Percentiles rank a stretch among this genome's conserved stretches.
Conservation (phyloP, 2,329 filamentous ascomycete species). For the Clarireedia paspali region DNA sequence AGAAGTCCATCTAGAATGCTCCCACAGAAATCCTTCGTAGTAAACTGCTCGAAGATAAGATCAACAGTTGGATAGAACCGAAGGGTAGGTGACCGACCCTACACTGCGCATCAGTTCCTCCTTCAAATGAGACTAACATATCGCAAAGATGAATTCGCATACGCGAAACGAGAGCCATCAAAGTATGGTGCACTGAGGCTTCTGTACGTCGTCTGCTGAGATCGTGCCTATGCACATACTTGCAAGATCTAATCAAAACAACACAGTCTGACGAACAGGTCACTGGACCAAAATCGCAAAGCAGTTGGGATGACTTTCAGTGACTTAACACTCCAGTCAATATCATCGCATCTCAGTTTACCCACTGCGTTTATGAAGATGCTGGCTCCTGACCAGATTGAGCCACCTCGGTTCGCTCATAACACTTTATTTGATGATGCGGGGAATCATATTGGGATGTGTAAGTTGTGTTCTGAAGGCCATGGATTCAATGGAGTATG, state of each 20-base stretch:
- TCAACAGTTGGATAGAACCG: slow-evolving; percentile 1
- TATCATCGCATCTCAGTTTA: background rate
- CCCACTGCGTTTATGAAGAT: background rate
- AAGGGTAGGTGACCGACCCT: background rate
- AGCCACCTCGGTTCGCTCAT: slow-evolving; percentile 1
- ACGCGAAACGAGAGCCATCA: background rate
- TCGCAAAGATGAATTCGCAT: background rate
- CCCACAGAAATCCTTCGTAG: background rate
- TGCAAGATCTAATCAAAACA: background rate
- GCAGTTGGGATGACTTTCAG: background rate
- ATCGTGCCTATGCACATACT: background rate
- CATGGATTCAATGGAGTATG: background rate
- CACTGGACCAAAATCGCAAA: background rate
- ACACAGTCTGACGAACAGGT: background rate
- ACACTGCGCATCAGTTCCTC: background rate
- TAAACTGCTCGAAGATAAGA: background rate
- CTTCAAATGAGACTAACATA: background rate
- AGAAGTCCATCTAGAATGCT: background rate
- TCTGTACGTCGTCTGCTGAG: background rate
- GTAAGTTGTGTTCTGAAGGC: background rate
- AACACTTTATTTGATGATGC: background rate
- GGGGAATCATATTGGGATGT: background rate
- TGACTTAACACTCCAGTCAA: background rate
- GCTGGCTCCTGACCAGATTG: slow-evolving; percentile 4
- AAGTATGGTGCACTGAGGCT: slow-evolving; percentile 1